Percentiles rank a stretch among this genome's conserved stretches.
phyloP scores from a whole-genome alignment of 495 filamentous ascomycete genomes.

The Penicillium antarcticum region DNA sequence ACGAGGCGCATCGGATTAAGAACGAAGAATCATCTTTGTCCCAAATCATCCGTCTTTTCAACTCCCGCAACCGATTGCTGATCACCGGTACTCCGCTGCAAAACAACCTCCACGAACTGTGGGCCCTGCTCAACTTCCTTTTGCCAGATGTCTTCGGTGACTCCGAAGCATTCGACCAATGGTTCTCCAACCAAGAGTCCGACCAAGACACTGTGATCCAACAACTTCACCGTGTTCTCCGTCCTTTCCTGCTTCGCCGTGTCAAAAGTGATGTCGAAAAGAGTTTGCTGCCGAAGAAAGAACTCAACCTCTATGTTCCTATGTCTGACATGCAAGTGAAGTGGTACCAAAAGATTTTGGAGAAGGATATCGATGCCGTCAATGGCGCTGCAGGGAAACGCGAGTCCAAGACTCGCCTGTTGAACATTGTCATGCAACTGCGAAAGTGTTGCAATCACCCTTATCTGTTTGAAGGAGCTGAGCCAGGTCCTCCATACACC shows the following conservation, averaged over 20 bases:
- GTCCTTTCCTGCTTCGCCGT: conserved; percentile 91
- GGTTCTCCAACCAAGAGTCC: conserved; percentile 85
- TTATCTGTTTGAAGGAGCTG: conserved; percentile 96
- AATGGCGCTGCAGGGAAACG: conserved; percentile 95
- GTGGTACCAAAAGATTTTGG: conserved; percentile 98
- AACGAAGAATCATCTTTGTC: conserved; percentile 97
- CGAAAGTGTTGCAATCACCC: conserved; percentile 99
- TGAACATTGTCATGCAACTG: conserved; percentile 99
- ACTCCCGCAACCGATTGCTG: conserved; percentile 89
- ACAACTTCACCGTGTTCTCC: conserved; percentile 88
- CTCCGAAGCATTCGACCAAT: conserved; percentile 95
- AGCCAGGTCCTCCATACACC: conserved; percentile 95
- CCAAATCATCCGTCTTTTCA: conserved; percentile 95
- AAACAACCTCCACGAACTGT: conserved; percentile 99
- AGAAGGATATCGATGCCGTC: conserved; percentile 98
- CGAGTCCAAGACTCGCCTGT: conserved; percentile 97
- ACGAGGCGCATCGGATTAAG: conserved; percentile 98
- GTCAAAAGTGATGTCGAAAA: conserved; percentile 99
- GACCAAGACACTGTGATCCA: conserved; percentile 97
- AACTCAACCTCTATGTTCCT: conserved; percentile 93
- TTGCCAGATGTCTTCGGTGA: conserved; percentile 98
- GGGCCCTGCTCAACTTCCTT: conserved; percentile 96
- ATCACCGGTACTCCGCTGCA: conserved; percentile 98
- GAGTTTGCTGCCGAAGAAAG: conserved; percentile 95
- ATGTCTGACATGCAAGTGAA: conserved; percentile 99